A percentile compares a stretch with the other conserved stretches of the same genome.
Conservation (phyloP, 495 filamentous ascomycete species). For the Daldinia vernicosa region DNA sequence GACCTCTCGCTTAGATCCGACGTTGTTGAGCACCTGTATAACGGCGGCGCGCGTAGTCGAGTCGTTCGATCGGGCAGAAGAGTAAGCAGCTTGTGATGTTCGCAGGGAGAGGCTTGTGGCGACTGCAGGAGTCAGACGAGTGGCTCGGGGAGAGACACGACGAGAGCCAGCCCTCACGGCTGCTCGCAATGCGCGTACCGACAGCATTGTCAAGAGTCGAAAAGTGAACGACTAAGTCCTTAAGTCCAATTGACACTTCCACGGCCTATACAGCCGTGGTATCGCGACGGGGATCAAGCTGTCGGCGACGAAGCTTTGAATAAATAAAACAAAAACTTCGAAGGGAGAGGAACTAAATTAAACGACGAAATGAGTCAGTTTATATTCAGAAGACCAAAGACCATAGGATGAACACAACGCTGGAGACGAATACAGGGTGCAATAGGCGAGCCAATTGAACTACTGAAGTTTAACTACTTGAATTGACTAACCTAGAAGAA, state of each 20-base stretch:
- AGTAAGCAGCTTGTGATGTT: constrained; percentile 44
- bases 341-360: constrained; percentile 24
- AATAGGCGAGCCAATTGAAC: constrained; percentile 33
- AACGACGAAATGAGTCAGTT: constrained; percentile 26
- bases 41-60: constrained; percentile 83
- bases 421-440: background rate
- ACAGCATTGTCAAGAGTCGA: constrained; percentile 26
- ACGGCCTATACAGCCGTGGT: constrained; percentile 44
- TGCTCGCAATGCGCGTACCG: constrained; percentile 29
- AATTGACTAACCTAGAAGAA: constrained; percentile 23
- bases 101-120: constrained; percentile 41
- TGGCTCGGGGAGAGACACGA: constrained; percentile 51
- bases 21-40: constrained; percentile 92
- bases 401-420: constrained; percentile 6
- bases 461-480: constrained; percentile 32
- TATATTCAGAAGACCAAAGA: constrained; percentile 10
- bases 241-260: constrained; percentile 26
- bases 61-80: constrained; percentile 53
- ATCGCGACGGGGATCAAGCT: constrained; percentile 38
- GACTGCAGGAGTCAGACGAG: constrained; percentile 42
- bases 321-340: constrained; percentile 21
- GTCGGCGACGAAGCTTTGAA: constrained; percentile 33
- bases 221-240: constrained; percentile 21
- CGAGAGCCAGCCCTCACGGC: constrained; percentile 57
- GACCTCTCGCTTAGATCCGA: constrained; percentile 95